Percentiles rank a stretch among this genome's conserved stretches.
Conservation (phyloP, 768 basidiomycete genomes). For the Lanmaoa pseudosensibilis region DNA sequence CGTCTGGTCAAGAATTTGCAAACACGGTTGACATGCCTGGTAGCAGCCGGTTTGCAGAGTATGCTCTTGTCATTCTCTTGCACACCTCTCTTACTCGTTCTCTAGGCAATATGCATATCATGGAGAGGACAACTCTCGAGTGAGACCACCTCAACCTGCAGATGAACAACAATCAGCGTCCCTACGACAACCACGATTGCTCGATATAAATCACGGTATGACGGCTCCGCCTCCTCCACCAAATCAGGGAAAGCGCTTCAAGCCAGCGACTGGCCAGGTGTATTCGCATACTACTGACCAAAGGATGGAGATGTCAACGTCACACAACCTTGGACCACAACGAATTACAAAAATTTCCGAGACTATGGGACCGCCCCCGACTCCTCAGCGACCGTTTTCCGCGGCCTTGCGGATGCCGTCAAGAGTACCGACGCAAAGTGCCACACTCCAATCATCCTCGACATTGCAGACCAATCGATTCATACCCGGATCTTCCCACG, state of each 20-base stretch:
- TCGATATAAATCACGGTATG: slow-evolving; percentile 29
- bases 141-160: slow-evolving; percentile 39
- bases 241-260: slow-evolving; percentile 23
- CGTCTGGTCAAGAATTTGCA: slow-evolving; percentile 11
- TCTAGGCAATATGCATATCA: slow-evolving; percentile 69
- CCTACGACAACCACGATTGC: slow-evolving; percentile 37
- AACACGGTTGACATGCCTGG: slow-evolving; percentile 41
- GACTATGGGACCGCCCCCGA: slow-evolving; percentile 54
- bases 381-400: slow-evolving; percentile 41
- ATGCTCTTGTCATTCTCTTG: slow-evolving; percentile 20
- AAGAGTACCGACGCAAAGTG: slow-evolving; percentile 19
- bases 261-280: slow-evolving; percentile 20
- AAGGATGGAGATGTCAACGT: slow-evolving; percentile 12
- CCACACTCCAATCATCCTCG: slow-evolving; percentile 7
- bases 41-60: slow-evolving; percentile 54
- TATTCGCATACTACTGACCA: slow-evolving; percentile 9
- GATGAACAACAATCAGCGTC: slow-evolving; percentile 44
- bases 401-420: slow-evolving; percentile 28
- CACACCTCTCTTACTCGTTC: slow-evolving; percentile 4
- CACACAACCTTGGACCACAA: slow-evolving; percentile 14
- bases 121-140: slow-evolving; percentile 46
- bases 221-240: slow-evolving; percentile 35
- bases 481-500: slow-evolving; percentile 28
- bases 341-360: slow-evolving; percentile 25
- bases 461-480: slow-evolving; percentile 33